Percentiles rank a stretch among this genome's conserved stretches.
phyloP scores from a whole-genome alignment of 192 early-diverging fungal species.

The Piromyces finnis region DNA sequence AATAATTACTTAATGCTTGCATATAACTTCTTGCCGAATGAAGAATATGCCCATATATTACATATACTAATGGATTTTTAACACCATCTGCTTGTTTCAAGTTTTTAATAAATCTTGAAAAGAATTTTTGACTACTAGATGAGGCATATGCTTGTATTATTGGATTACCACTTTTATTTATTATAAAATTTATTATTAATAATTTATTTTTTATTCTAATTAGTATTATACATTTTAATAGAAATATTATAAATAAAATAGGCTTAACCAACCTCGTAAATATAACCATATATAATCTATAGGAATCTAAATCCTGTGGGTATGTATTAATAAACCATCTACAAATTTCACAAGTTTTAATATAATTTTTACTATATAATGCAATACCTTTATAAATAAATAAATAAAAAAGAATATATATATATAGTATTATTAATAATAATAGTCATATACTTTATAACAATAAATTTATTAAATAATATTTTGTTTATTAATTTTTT shows the following conservation, averaged over 20 bases:
- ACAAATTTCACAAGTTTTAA: slow-evolving; percentile 8
- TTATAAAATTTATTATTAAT: slow-evolving; percentile 18
- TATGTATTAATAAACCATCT: slow-evolving; percentile 17
- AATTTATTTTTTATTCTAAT: not conserved
- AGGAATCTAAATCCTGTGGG: slow-evolving; percentile 8
- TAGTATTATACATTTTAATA: no score
- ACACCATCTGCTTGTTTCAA: slow-evolving; percentile 12
- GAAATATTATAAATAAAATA: no score
- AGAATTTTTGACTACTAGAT: slow-evolving; percentile 27
- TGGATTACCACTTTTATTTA: slow-evolving; percentile 17
- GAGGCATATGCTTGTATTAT: slow-evolving; percentile 19
- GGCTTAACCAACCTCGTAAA: slow-evolving; percentile 8
- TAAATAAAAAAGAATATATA: not conserved
- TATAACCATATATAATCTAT: slow-evolving; percentile 8
- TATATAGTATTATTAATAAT: no score
- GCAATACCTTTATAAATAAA: slow-evolving; percentile 9
- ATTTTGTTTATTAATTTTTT: slow-evolving; percentile 3
- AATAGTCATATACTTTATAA: no score
- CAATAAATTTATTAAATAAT: not conserved
- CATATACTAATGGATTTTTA: slow-evolving; percentile 20
- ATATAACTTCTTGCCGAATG: slow-evolving; percentile 26
- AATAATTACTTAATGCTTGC: slow-evolving; percentile 42
- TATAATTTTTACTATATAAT: slow-evolving; percentile 5
- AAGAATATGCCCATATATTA: slow-evolving; percentile 43
- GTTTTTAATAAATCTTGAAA: slow-evolving; percentile 23